phyloP scores from a whole-genome alignment of 140 eudicot species.

The Stevia rebaudiana region DNA sequence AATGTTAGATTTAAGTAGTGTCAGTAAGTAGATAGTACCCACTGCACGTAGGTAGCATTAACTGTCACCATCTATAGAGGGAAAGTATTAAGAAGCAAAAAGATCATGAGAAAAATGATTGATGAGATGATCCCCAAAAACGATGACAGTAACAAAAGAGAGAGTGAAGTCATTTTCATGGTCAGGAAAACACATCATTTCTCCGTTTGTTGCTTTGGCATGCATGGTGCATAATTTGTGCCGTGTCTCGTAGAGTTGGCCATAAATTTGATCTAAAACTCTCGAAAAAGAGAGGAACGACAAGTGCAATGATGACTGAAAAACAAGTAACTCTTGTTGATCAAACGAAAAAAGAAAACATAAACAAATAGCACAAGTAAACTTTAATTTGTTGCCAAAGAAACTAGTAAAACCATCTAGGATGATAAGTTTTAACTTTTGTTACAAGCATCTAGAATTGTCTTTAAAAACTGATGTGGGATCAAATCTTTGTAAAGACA shows the following conservation, averaged over 20 bases:
- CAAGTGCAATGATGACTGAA: not conserved
- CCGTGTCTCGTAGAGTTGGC: not conserved
- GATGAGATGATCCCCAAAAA: constrained; percentile 36
- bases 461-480: too few species aligned
- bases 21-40: constrained; percentile 28
- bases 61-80: constrained; percentile 34
- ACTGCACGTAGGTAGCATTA: constrained; percentile 20
- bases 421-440: too few species aligned
- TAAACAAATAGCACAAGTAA: too few species aligned
- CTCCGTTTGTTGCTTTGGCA: constrained; percentile 32
- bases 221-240: constrained; percentile 19
- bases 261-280: not conserved
- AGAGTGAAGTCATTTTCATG: constrained; percentile 32
- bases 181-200: constrained; percentile 24
- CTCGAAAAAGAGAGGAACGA: not conserved
- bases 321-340: not conserved
- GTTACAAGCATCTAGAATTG: too few species aligned
- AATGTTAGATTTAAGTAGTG: constrained; percentile 30
- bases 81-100: constrained; percentile 13
- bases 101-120: constrained; percentile 39
- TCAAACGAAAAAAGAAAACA: too few species aligned
- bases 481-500: too few species aligned
- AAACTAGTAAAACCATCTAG: too few species aligned
- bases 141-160: constrained; percentile 26
- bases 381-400: too few species aligned